Evolutionary conservation across 352 stramenopile genomes (phyloP).

Genomic region (Phytophthora melonis): DNA sequence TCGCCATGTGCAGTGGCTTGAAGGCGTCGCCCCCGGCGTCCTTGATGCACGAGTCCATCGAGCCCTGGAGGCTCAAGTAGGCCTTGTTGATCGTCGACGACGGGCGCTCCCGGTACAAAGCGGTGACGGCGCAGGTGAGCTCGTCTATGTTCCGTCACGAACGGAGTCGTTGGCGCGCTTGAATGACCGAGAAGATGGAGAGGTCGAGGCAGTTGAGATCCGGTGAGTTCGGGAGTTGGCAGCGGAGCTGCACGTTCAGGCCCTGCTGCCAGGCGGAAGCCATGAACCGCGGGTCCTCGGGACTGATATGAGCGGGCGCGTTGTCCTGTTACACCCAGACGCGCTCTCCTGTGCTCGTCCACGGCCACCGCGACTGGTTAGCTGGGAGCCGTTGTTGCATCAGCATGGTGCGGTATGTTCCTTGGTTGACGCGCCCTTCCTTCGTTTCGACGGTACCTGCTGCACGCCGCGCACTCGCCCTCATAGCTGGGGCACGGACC

Average conservation of each 20-base stretch:
- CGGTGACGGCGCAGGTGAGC: background rate
- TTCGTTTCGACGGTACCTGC: background rate
- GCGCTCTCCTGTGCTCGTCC: no score
- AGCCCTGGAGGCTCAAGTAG: conserved; percentile 13
- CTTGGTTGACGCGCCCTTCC: background rate
- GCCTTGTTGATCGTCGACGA: conserved; percentile 10
- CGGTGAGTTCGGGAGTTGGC: conserved; percentile 11
- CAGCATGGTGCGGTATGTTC: conserved; percentile 3
- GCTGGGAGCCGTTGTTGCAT: conserved; percentile 3
- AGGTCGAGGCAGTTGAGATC: conserved; percentile 11
- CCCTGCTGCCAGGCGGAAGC: background rate
- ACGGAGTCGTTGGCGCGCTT: background rate
- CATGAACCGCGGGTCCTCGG: background rate
- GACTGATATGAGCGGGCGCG: background rate
- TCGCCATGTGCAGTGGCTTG: conserved; percentile 1
- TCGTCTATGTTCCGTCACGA: conserved; percentile 5
- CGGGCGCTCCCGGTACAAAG: conserved; percentile 12
- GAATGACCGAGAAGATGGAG: conserved; percentile 10
- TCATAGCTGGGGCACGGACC: background rate
- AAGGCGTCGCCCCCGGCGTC: conserved; percentile 8
- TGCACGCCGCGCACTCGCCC: background rate
- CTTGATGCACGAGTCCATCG: conserved; percentile 25
- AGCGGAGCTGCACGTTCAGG: conserved; percentile 1
- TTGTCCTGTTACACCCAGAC: conserved; percentile 11
- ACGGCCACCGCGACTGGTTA: background rate